Conservation (phyloP, 2,329 filamentous ascomycete species). For the Graphilbum fragrans region DNA sequence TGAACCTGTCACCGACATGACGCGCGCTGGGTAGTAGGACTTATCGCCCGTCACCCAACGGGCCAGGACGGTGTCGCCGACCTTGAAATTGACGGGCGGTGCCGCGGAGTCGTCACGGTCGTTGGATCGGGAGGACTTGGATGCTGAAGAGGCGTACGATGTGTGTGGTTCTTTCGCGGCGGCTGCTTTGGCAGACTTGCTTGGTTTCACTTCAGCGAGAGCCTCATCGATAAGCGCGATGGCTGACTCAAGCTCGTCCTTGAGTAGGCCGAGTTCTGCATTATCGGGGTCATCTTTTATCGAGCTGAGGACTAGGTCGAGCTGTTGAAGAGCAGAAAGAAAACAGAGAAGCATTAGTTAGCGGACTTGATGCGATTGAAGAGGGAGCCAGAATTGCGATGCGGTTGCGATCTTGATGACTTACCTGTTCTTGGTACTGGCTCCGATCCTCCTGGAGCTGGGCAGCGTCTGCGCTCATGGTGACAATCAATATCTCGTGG, state of each 20-base stretch:
- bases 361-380: no score
- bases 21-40: conserved; percentile 80
- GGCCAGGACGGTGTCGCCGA: conserved; percentile 83
- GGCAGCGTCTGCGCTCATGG: conserved; percentile 21
- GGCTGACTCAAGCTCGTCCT: conserved; percentile 69
- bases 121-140: neutral
- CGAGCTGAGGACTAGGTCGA: conserved; percentile 65
- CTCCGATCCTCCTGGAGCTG: conserved; percentile 38
- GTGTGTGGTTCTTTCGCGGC: conserved; percentile 2
- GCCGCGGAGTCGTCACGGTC: neutral
- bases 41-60: conserved; percentile 88
- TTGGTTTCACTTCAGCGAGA: conserved; percentile 67
- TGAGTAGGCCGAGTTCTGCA: conserved; percentile 62
- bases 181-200: conserved; percentile 32
- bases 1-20: conserved; percentile 88
- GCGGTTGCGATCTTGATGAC: conserved; percentile 5
- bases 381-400: no score
- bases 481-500: no score
- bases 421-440: conserved; percentile 45
- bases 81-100: conserved; percentile 50
- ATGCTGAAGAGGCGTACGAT: neutral
- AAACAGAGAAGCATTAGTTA: no score
- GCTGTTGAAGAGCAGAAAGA: conserved; percentile 30
- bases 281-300: conserved; percentile 74
- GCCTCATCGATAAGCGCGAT: conserved; percentile 68